Evolutionary conservation across 768 basidiomycete genomes (phyloP).

Genomic region (Hericium rajendrae): DNA sequence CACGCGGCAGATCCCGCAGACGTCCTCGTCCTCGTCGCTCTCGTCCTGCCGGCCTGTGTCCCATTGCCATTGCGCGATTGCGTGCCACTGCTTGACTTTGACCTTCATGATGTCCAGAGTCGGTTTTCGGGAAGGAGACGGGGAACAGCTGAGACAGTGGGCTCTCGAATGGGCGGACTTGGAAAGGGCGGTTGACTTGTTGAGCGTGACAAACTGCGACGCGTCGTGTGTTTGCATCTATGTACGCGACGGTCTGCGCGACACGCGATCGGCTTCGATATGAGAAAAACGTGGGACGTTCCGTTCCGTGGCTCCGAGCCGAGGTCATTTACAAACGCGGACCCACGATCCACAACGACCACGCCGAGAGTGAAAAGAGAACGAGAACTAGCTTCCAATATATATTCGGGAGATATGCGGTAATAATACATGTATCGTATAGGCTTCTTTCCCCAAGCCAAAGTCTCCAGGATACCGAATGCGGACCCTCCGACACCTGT

Average conservation of each 20-base stretch:
- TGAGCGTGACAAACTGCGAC: not conserved
- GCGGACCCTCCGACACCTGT: too few relatives aligned
- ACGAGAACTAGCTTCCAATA: not conserved
- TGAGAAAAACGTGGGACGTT: not conserved
- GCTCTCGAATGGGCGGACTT: not conserved
- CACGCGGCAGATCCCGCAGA: constrained; percentile 85
- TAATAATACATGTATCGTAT: not conserved
- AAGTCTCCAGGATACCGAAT: too few relatives aligned
- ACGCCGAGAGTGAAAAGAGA: not conserved
- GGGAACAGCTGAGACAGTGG: not conserved
- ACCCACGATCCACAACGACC: not conserved
- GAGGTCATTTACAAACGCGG: not conserved
- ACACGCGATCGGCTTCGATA: not conserved
- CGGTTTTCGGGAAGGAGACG: not conserved
- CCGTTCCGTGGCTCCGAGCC: not conserved
- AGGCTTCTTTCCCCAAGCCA: not conserved
- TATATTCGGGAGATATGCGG: not conserved
- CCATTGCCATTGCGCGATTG: constrained; percentile 88
- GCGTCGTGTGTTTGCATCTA: constrained; percentile 12
- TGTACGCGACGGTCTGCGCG: constrained; percentile 9
- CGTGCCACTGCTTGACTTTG: constrained; percentile 75
- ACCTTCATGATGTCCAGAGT: constrained; percentile 52
- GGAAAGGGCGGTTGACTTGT: not conserved
- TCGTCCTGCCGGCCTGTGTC: constrained; percentile 38
- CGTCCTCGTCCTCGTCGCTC: constrained; percentile 53